Evolutionary conservation across 2,329 filamentous ascomycete species (phyloP).

Genomic region (Fusarium heterosporum): DNA sequence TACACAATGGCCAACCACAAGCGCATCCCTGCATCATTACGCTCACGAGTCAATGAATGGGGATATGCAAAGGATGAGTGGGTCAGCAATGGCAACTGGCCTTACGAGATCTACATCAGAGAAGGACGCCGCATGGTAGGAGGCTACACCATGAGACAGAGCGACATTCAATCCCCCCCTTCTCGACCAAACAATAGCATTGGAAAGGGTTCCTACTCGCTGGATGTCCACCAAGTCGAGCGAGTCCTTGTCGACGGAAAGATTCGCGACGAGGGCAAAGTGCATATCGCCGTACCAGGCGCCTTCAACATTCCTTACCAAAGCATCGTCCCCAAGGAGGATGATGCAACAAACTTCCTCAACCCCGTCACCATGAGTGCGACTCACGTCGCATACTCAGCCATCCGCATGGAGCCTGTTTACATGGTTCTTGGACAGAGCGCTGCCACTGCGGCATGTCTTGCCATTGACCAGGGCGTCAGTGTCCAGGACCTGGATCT

Average conservation of each 20-base stretch:
- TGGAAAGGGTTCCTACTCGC: constrained; percentile 25
- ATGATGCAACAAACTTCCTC: constrained; percentile 29
- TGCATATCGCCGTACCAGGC: constrained; percentile 23
- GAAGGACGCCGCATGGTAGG: constrained; percentile 35
- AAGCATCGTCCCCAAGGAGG: constrained; percentile 20
- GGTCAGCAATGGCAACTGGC: constrained; percentile 31
- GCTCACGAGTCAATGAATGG: constrained; percentile 11
- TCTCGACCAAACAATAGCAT: constrained; percentile 11
- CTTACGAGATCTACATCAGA: constrained; percentile 36
- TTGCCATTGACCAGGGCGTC: constrained; percentile 37
- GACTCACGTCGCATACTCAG: constrained; percentile 32
- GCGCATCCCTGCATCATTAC: constrained; percentile 18
- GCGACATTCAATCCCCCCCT: constrained; percentile 28
- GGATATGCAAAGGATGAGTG: constrained; percentile 37
- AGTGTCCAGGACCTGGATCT: constrained; percentile 28
- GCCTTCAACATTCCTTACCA: constrained; percentile 32
- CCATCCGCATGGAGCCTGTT: constrained; percentile 37
- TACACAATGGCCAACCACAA: constrained; percentile 34
- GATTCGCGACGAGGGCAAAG: constrained; percentile 32
- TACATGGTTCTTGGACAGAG: constrained; percentile 38
- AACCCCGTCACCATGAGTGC: constrained; percentile 36
- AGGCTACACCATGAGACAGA: constrained; percentile 32
- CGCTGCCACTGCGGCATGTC: constrained; percentile 31
- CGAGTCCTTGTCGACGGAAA: constrained; percentile 23
- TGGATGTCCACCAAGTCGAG: constrained; percentile 36